phyloP scores from a whole-genome alignment of 345 rosid species.

The Citrus australasica region DNA sequence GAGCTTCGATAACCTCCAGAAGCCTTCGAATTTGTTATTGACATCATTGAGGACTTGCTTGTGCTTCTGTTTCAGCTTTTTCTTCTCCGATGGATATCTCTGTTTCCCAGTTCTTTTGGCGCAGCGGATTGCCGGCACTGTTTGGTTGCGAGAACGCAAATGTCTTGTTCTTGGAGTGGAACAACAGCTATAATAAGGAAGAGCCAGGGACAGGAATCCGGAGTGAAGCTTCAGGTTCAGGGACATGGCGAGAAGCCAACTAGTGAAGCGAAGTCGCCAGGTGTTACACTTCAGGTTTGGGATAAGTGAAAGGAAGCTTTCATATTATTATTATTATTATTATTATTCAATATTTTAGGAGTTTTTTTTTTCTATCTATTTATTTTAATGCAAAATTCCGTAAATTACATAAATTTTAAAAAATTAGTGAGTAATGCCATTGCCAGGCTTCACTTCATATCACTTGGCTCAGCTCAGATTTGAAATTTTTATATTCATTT shows the following conservation, averaged over 20 bases:
- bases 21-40: conserved; percentile 67
- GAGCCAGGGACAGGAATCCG: conserved; percentile 1
- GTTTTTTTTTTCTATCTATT: no score
- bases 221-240: conserved; percentile 21
- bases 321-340: no score
- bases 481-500: no score
- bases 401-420: no score
- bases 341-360: no score
- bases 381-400: no score
- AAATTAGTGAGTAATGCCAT: no score
- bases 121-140: conserved; percentile 33
- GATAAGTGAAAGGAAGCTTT: not conserved
- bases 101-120: conserved; percentile 80
- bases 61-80: conserved; percentile 61
- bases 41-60: conserved; percentile 45
- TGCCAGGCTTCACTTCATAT: no score
- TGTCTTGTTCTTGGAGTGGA: conserved; percentile 3
- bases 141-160: conserved; percentile 25
- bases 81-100: conserved; percentile 96
- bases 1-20: conserved; percentile 87
- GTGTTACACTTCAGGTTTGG: not conserved
- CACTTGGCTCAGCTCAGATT: no score
- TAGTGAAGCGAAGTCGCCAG: not conserved
- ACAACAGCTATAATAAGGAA: conserved; percentile 3
- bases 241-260: conserved; percentile 24